Evolutionary conservation across 495 filamentous ascomycete genomes (phyloP), one percentile per base, ranked within the genome.

Genomic region (Lasiosphaeriaceae sp.): DNA sequence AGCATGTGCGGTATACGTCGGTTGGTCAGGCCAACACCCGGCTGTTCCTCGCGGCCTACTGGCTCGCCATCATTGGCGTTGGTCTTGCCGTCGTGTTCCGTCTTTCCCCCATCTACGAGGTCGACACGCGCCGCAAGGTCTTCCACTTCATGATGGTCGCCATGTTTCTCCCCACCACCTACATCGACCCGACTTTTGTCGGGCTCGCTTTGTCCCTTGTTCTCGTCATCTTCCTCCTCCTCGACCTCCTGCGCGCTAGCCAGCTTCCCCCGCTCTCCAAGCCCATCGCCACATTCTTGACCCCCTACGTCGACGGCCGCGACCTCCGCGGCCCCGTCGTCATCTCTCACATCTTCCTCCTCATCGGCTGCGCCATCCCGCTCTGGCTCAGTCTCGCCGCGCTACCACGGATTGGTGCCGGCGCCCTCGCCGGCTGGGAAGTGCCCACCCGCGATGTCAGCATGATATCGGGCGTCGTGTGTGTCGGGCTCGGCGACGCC

Each of bases 111-210:
- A 66, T 88, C 52, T 81, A 74, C 62, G 90, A 96, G 72, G 92
- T 97, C 35, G 95, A 99, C 71, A 99, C 94, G 2, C 83, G 94
- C n/a, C 84, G 94, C 37, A 99, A 99, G 71, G 88, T 99, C 11
- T 99, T 99, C 71, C 94, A 99, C 70, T 94, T 93, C 59, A 96
- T 91, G 84, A 96, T 97, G 84, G 92, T 97, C 35, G 80, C 84
- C 43, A 96, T 99, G 90, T 88, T 99, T 58, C 79, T 97, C 2
- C 90, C 94, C 11, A 83, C 89, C 2, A 86, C 85, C 2, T 95
- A 86, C 65, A 70, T 97, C 58, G 95, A 97, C 69, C 95, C 94
- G 8, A 70, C 83, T 17, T 97, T 91, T 66, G 83, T 84, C 46
- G 83, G 90, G 1, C 79, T 98, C 7, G 89, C 90, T 1, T 74